Base-by-base conservation (phyloP, 352 stramenopile species). In the Pilasporangium apinafurcum region DNA sequence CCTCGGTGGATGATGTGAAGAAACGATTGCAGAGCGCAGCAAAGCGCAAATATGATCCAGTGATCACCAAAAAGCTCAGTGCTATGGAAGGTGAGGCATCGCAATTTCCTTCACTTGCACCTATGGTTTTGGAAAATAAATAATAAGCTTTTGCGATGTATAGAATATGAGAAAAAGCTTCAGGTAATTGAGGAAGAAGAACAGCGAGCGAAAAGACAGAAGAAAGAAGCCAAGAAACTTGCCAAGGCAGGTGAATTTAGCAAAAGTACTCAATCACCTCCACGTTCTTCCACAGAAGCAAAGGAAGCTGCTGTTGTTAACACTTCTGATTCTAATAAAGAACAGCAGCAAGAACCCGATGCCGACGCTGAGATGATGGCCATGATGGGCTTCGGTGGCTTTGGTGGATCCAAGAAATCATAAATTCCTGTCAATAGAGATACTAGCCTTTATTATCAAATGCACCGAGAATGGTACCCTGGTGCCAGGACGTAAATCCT, bases 311-410 rank as follows among this genome's bases (percentile, higher is more conserved):
- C 30, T 13, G 40, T 40, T 51, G 36, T 38, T 44, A 48, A 22
- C 5, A 42, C 44, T 5, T 3, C 53, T 1, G 39, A 46, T 2
- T 5, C 17, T 9, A 30, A 34, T 5, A 39, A 40, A 9, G 43
- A 43, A 21, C 37, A 28, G 9, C 27, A 22, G 2, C 27, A 37
- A n/a, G n/a, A n/a, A n/a, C n/a, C n/a, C n/a, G 72, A 73, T n/a
- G 62, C 64, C 4, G 82, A 95, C 21, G 75, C 76, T 5, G 81
- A 77, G 26, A 95, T 96, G 83, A 92, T 91, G 77, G 81, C 84
- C 16, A 85, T 96, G 75, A 96, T 96, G 87, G 86, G 86, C 24
- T 96, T 96, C 43, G 68, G 66, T 1, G 82, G 83, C 30, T 96
- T 96, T 45, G 71, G 78, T 20, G 68, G 78, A 26, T 88, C 78